Evolutionary conservation across 371 early-diverging fungal genomes (phyloP).

Genomic region (Mortierella sp.): DNA sequence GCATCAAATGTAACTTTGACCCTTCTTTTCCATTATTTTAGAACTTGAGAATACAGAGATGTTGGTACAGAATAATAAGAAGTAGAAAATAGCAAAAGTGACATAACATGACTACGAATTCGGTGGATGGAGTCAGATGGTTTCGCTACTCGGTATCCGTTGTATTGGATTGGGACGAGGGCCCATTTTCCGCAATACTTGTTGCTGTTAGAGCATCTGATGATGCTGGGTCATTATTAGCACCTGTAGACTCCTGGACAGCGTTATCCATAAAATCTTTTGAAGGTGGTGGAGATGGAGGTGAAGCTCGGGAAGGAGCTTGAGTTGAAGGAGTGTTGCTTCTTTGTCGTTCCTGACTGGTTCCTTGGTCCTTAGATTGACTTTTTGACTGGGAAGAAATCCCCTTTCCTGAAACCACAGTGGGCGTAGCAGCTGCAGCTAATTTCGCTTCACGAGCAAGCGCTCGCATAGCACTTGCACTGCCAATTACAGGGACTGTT

Average conservation of each 20-base stretch:
- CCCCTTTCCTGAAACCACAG: constrained; percentile 3
- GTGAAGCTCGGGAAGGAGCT: not conserved
- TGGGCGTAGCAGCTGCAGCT: constrained; percentile 3
- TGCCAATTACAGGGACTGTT: constrained; percentile 16
- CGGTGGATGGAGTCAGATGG: not conserved
- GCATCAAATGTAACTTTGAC: not conserved
- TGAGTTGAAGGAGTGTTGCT: not conserved
- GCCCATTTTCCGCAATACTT: not conserved
- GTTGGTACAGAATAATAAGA: not conserved
- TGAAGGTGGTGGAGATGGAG: not conserved
- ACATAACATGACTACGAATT: too few relatives aligned
- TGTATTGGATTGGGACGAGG: not conserved
- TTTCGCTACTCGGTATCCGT: not conserved
- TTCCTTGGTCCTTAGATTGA: not conserved
- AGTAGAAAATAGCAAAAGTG: not conserved
- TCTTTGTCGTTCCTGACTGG: constrained; percentile 6
- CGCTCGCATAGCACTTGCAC: constrained; percentile 40
- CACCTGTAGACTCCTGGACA: not conserved
- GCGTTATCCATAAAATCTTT: not conserved
- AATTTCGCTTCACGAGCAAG: constrained; percentile 31
- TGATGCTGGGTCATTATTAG: not conserved
- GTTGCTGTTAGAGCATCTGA: not conserved
- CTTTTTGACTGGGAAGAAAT: not conserved
- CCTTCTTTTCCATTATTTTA: not conserved
- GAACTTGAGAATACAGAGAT: not conserved